phyloP scores from a whole-genome alignment of 2,329 filamentous ascomycete genomes.

The Aspergillus sp. region DNA sequence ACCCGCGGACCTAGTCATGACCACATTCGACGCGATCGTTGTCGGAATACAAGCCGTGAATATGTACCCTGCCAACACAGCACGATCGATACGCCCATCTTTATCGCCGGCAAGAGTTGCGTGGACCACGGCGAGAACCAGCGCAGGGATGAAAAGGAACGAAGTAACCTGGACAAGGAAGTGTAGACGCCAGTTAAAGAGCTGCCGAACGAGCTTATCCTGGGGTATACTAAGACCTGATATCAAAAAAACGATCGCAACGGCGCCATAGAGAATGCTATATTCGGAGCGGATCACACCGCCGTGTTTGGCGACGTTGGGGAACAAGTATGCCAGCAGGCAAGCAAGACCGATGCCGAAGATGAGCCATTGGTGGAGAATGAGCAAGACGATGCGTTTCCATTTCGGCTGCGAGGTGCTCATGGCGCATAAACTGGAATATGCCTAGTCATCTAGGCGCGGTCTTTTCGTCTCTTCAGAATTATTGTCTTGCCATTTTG shows the following conservation, averaged over 20 bases:
- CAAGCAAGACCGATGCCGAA: conserved; percentile 58
- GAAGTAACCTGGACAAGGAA: conserved; percentile 66
- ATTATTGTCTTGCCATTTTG: background rate
- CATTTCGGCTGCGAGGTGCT: conserved; percentile 8
- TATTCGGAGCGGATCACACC: conserved; percentile 41
- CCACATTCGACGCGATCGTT: conserved; percentile 70
- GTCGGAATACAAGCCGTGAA: conserved; percentile 69
- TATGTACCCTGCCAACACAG: conserved; percentile 67
- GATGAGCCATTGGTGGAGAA: conserved; percentile 63
- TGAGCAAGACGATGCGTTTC: conserved; percentile 25
- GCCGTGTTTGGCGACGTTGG: conserved; percentile 50
- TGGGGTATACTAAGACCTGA: conserved; percentile 69
- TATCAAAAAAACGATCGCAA: conserved; percentile 69
- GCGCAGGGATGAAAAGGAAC: conserved; percentile 64
- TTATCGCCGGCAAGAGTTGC: conserved; percentile 49
- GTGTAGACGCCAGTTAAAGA: conserved; percentile 67
- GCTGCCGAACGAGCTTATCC: conserved; percentile 60
- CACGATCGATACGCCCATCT: conserved; percentile 56
- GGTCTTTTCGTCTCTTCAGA: background rate
- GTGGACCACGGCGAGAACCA: conserved; percentile 59
- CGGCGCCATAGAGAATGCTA: conserved; percentile 64
- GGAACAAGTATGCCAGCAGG: conserved; percentile 55
- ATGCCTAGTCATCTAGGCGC: background rate
- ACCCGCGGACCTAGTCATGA: conserved; percentile 69
- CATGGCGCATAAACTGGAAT: background rate